Conservation (phyloP, 2,329 filamentous ascomycete species). For the Phialocephala sp. region DNA sequence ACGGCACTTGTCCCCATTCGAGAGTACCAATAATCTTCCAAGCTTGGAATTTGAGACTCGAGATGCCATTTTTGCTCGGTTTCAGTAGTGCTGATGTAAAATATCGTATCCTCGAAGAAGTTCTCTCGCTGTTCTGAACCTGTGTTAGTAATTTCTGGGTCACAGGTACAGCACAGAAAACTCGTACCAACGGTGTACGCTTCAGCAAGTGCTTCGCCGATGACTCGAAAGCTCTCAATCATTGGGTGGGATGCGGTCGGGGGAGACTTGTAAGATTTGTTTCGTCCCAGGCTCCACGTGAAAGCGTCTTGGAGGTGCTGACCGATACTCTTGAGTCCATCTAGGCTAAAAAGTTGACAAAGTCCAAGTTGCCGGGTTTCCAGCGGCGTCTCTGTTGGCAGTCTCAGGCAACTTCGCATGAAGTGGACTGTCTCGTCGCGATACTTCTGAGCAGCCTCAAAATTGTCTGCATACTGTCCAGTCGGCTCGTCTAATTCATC, state of each 20-base stretch:
- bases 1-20: constrained; percentile 39
- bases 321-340: not conserved
- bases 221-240: constrained; percentile 33
- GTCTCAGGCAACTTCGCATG: constrained; percentile 23
- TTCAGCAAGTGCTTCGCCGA: constrained; percentile 30
- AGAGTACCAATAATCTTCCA: constrained; percentile 35
- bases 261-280: constrained; percentile 3
- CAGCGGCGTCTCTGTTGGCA: not conserved
- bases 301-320: not conserved
- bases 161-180: not conserved
- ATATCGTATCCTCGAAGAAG: constrained; percentile 33
- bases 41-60: constrained; percentile 28
- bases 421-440: constrained; percentile 25
- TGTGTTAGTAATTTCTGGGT: constrained; percentile 1
- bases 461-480: constrained; percentile 30
- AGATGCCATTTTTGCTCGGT: constrained; percentile 30
- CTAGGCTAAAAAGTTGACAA: not conserved
- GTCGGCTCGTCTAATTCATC: constrained; percentile 36
- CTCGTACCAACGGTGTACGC: constrained; percentile 28
- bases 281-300: constrained; percentile 20
- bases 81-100: constrained; percentile 31
- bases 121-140: constrained; percentile 23
- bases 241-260: constrained; percentile 22
- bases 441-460: constrained; percentile 29
- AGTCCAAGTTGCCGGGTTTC: not conserved